Conservation (phyloP, 2,329 filamentous ascomycete genomes). For the Trichoderma sp. region DNA sequence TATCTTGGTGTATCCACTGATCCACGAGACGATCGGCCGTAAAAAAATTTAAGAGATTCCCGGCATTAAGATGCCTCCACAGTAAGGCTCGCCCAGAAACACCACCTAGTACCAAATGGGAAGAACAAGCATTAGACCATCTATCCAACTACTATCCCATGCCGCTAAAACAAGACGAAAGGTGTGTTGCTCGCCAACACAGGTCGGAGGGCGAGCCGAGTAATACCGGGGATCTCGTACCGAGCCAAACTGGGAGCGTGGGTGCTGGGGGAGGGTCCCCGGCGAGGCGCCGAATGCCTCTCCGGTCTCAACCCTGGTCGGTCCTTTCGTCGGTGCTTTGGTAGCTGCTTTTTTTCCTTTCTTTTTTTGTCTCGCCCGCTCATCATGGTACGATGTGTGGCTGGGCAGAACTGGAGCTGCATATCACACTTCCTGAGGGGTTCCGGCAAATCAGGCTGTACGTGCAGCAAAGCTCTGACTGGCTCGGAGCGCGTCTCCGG, state of each 20-base stretch:
- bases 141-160: background rate
- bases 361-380: background rate
- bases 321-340: background rate
- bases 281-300: background rate
- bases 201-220: background rate
- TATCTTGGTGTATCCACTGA: constrained; percentile 6
- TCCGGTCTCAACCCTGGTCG: background rate
- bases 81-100: background rate
- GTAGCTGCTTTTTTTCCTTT: background rate
- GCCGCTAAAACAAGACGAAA: background rate
- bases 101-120: constrained; percentile 8
- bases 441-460: background rate
- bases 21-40: constrained; percentile 7
- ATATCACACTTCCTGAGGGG: background rate
- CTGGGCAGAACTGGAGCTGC: background rate
- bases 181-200: background rate
- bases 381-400: background rate
- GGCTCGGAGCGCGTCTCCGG: background rate
- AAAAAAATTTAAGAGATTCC: constrained; percentile 1
- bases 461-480: background rate
- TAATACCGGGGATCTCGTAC: background rate
- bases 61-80: constrained; percentile 5
- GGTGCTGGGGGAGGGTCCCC: background rate
- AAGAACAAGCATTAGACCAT: constrained; percentile 2
- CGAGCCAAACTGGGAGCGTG: background rate